Base-by-base conservation (phyloP, 1,139 yeast genomes). In the Candida tetrigidarum region DNA sequence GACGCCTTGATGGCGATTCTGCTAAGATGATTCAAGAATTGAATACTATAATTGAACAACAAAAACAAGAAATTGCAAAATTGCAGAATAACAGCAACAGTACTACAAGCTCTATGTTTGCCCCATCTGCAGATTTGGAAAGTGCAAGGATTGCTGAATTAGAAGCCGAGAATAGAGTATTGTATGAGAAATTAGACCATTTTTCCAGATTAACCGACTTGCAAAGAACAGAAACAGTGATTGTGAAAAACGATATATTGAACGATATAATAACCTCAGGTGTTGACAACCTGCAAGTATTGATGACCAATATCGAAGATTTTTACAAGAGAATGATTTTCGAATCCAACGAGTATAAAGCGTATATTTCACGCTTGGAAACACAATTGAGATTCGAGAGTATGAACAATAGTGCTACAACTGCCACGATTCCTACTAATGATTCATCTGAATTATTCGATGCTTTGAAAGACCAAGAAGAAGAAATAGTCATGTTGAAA, bases 111-210 rank as follows among this genome's bases (percentile, higher is more conserved):
- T n/a, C 22, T 2, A 26, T 38, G 4, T 12, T 20, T 15, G 16
- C 47, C 4, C 14, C 32, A 14, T 20, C 34, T 15, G 28, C 30
- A 2, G 38, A 37, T n/a, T 53, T 44, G n/a, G 46, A 49, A 20
- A 52, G 50, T 39, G 22, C 53, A 14, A 45, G 52, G 37, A 48
- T 74, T 12, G 65, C 76, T 0, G 81, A 79, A 50, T 63, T 86
- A 7, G 75, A 75, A 44, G 80, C 87, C 0, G 92, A 86, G 52
- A 84, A 83, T 52, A 70, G 70, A 47, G 73, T 86, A 2, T 62
- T 86, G 29, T 73, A 76, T 45, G 93, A 86, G 54, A 78, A 81
- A 52, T 68, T 85, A n/a, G 91, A 85, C 51, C 93, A 86, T 59
- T 65, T 82, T 38, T 78, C 80, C 9, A 68, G 93, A 46, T 63